Conservation (phyloP, 75 land plant genomes). For the Cryptomeria japonica region DNA sequence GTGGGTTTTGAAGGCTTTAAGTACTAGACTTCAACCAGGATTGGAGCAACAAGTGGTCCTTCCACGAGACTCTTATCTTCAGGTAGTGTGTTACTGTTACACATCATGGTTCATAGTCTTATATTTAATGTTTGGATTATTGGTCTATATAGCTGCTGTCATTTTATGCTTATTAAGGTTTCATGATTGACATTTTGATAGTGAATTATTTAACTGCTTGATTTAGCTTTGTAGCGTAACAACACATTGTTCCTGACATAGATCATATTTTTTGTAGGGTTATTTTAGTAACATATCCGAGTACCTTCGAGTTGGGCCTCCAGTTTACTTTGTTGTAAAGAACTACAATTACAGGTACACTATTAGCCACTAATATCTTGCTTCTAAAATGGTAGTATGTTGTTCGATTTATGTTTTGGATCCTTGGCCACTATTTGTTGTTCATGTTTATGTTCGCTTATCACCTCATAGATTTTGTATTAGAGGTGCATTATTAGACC, state of each 20-base stretch:
- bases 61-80: constrained; percentile 93
- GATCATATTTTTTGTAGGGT: constrained; percentile 49
- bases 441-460: background rate
- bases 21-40: constrained; percentile 80
- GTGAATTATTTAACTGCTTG: background rate
- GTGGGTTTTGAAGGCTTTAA: constrained; percentile 47
- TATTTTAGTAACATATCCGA: constrained; percentile 81
- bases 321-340: constrained; percentile 91
- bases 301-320: constrained; percentile 90
- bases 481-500: background rate
- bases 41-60: constrained; percentile 88
- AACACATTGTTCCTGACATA: background rate
- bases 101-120: background rate
- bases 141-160: background rate
- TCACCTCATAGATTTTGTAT: background rate
- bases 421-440: background rate
- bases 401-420: background rate
- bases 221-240: background rate
- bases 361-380: background rate
- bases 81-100: constrained; percentile 43
- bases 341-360: constrained; percentile 88
- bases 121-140: background rate
- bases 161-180: background rate
- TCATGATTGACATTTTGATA: background rate
- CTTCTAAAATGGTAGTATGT: background rate